phyloP scores from a whole-genome alignment of 306 rosid species.

The Begonia loranthoides region DNA sequence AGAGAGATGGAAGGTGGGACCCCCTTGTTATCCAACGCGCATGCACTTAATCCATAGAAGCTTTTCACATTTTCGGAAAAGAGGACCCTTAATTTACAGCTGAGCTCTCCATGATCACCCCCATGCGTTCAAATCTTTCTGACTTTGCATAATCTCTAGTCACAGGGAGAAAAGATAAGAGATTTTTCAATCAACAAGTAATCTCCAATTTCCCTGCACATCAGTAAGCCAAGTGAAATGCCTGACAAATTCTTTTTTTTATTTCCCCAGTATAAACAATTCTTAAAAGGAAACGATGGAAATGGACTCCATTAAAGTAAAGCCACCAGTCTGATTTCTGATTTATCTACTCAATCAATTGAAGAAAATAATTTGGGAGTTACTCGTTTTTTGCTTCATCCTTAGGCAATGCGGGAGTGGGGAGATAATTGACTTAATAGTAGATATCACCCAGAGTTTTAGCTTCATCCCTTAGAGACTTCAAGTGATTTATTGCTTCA shows the following conservation, averaged over 20 bases:
- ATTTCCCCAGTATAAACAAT: conserved; percentile 29
- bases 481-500: conserved; percentile 62
- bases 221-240: conserved; percentile 20
- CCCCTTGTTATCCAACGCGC: conserved; percentile 71
- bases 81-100: conserved; percentile 48
- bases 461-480: conserved; percentile 38
- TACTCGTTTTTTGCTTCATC: conserved; percentile 14
- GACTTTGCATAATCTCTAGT: conserved; percentile 28
- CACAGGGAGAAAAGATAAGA: conserved; percentile 31
- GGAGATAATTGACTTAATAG: conserved; percentile 12
- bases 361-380: conserved; percentile 20
- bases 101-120: conserved; percentile 50
- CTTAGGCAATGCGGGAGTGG: conserved; percentile 5
- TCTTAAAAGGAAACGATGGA: conserved; percentile 12
- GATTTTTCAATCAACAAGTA: conserved; percentile 35
- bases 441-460: conserved; percentile 22
- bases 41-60: conserved; percentile 49
- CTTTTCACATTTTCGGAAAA: conserved; percentile 32
- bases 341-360: conserved; percentile 18
- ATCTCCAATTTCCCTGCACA: conserved; percentile 15
- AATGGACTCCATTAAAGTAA: conserved; percentile 16
- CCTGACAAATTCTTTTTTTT: conserved; percentile 25
- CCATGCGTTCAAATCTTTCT: conserved; percentile 35
- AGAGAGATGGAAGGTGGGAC: conserved; percentile 48
- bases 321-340: conserved; percentile 22